A percentile compares a stretch with the other conserved stretches of the same genome.
phyloP scores from a whole-genome alignment of 176 grass and related monocot genomes.

The Coix lacrymajobi region DNA sequence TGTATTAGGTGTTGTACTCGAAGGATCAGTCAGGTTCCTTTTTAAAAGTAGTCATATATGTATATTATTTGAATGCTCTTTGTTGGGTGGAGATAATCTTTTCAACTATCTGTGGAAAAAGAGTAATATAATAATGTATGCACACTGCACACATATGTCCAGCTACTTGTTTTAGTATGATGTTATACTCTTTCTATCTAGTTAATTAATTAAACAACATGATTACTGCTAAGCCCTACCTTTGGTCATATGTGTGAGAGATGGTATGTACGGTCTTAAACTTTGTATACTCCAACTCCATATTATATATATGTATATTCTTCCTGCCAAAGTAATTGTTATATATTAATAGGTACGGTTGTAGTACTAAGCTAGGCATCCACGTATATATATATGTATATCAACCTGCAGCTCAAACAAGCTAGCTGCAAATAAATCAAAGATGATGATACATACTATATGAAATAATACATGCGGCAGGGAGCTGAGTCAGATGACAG shows the following conservation, averaged over 20 bases:
- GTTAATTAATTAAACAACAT: not conserved
- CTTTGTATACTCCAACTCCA: not conserved
- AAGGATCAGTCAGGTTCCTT: constrained; percentile 15
- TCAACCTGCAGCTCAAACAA: constrained; percentile 6
- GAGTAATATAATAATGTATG: not conserved
- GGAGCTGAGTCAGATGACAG: constrained; percentile 20
- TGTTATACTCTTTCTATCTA: not conserved
- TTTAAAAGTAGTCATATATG: constrained; percentile 14
- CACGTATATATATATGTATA: not conserved
- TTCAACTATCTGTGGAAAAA: not conserved
- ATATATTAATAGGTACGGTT: not conserved
- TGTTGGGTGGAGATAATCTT: constrained; percentile 27
- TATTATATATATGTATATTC: not conserved
- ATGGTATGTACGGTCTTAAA: not conserved
- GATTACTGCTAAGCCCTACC: not conserved
- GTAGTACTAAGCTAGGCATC: not conserved
- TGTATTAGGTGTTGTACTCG: constrained; percentile 49
- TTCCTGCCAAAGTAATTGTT: not conserved
- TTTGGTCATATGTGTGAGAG: constrained; percentile 1
- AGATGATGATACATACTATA: not conserved
- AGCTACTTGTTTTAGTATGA: constrained; percentile 30
- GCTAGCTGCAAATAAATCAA: not conserved
- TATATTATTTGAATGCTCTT: constrained; percentile 15
- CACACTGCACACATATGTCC: not conserved
- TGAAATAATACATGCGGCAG: not conserved